These are phyloP conservation scores for Nemania sp. DNA, from an alignment of 2,329 filamentous ascomycete genomes.

Conservation along the genomic window DNA sequence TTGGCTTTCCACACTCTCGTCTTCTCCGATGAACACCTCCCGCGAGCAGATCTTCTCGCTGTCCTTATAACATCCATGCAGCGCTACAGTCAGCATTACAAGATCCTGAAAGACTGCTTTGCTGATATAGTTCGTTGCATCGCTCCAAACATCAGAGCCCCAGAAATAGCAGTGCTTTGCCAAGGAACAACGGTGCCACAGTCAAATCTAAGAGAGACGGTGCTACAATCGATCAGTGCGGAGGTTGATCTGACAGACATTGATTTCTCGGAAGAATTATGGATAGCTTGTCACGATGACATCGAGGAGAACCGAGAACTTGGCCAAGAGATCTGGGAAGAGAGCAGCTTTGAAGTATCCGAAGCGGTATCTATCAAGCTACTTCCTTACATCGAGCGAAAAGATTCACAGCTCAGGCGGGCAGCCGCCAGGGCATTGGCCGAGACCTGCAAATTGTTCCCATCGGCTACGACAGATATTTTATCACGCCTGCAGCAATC, in stretches of 20 bases:
- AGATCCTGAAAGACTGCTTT: constrained; percentile 90
- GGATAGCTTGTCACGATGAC: constrained; percentile 91
- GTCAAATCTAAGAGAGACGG: constrained; percentile 76
- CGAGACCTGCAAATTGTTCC: constrained; percentile 67
- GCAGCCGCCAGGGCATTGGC: constrained; percentile 82
- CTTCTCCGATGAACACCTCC: constrained; percentile 74
- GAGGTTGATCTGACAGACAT: constrained; percentile 91
- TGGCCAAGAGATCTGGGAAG: constrained; percentile 90
- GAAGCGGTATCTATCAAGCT: constrained; percentile 67
- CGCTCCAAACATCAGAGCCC: constrained; percentile 73
- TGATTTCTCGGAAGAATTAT: constrained; percentile 85
- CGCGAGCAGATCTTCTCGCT: constrained; percentile 72
- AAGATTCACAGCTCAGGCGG: constrained; percentile 79
- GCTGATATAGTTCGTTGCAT: constrained; percentile 83
- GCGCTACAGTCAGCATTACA: constrained; percentile 89
- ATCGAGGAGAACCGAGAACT: constrained; percentile 83
- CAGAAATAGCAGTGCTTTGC: constrained; percentile 77
- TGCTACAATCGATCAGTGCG: constrained; percentile 85
- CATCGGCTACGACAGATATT: constrained; percentile 61
- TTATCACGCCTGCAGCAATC: constrained; percentile 67
- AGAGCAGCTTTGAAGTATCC: constrained; percentile 76
- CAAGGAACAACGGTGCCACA: constrained; percentile 79
- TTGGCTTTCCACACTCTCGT: constrained; percentile 84
- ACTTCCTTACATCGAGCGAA: constrained; percentile 77
- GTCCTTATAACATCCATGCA: constrained; percentile 83